Percentiles rank a stretch among this genome's conserved stretches.
These are phyloP conservation scores for Phyllosticta citribraziliensis DNA, from an alignment of 2,329 filamentous ascomycete species.

Conservation along the genomic window DNA sequence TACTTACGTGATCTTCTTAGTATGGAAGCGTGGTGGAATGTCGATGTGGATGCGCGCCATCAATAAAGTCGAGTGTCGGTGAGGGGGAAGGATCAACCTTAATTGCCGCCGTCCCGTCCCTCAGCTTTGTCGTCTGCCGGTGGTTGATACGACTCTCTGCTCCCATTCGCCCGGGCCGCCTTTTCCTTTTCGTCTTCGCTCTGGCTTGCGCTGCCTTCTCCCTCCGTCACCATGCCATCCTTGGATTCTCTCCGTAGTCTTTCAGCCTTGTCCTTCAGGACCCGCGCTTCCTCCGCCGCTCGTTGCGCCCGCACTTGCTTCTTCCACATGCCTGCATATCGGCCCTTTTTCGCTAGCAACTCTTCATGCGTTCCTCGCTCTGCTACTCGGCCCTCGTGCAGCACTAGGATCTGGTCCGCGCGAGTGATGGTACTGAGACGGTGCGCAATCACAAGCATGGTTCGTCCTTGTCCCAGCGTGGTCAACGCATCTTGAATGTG, in stretches of 20 bases:
- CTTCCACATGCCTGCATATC: slow-evolving; percentile 43
- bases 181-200: slow-evolving; percentile 26
- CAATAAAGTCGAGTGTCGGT: not conserved
- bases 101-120: not conserved
- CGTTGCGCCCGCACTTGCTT: slow-evolving; percentile 43
- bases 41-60: not conserved
- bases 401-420: slow-evolving; percentile 47
- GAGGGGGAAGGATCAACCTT: not conserved
- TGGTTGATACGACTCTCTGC: not conserved
- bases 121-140: not conserved
- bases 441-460: slow-evolving; percentile 89
- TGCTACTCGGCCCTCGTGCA: slow-evolving; percentile 43
- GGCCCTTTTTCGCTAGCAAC: slow-evolving; percentile 36
- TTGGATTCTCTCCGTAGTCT: slow-evolving; percentile 39
- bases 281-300: slow-evolving; percentile 40
- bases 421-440: slow-evolving; percentile 46
- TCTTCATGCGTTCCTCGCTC: slow-evolving; percentile 44
- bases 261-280: slow-evolving; percentile 41
- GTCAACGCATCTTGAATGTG: slow-evolving; percentile 83
- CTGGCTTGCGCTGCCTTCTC: slow-evolving; percentile 28
- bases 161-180: not conserved
- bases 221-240: slow-evolving; percentile 29
- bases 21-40: not conserved
- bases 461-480: slow-evolving; percentile 73
- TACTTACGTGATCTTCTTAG: not conserved